These are phyloP conservation scores for Cladophialophora bantiana DNA, from an alignment of 2,329 filamentous ascomycete species.

Conservation along the genomic window DNA sequence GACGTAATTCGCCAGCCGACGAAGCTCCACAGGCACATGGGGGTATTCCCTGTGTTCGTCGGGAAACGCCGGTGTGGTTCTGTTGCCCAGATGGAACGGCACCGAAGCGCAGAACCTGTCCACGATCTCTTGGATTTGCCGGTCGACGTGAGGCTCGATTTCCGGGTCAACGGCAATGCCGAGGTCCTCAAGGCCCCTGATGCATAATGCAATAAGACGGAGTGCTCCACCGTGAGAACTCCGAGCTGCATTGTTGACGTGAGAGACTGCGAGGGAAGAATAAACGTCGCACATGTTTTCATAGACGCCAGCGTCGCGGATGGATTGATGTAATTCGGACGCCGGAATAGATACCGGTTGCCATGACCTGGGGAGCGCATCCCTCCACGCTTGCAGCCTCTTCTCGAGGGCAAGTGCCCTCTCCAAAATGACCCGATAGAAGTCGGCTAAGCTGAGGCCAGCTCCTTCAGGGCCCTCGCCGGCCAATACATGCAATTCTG, in stretches of 20 bases:
- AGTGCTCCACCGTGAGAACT: slow-evolving; percentile 27
- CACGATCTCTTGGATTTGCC: slow-evolving; percentile 36
- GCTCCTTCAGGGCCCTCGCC: slow-evolving; percentile 13
- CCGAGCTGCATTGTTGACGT: slow-evolving; percentile 31
- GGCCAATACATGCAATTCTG: slow-evolving; percentile 24
- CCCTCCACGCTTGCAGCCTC: slow-evolving; percentile 28
- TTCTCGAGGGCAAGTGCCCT: slow-evolving; percentile 22
- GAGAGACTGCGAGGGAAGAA: slow-evolving; percentile 32
- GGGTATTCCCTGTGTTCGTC: slow-evolving; percentile 33
- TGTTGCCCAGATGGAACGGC: slow-evolving; percentile 41
- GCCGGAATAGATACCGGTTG: slow-evolving; percentile 24
- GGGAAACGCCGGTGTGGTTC: slow-evolving; percentile 31
- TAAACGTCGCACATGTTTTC: slow-evolving; percentile 35
- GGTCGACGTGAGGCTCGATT: slow-evolving; percentile 19
- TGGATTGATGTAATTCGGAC: slow-evolving; percentile 33
- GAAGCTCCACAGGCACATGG: slow-evolving; percentile 27
- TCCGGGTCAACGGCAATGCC: slow-evolving; percentile 20
- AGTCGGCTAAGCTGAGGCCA: slow-evolving; percentile 19
- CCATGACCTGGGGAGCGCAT: slow-evolving; percentile 32
- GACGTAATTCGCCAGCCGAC: slow-evolving; percentile 31
- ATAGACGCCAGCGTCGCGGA: slow-evolving; percentile 33
- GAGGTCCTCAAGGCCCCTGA: slow-evolving; percentile 17
- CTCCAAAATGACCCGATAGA: slow-evolving; percentile 23
- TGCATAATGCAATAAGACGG: slow-evolving; percentile 27
- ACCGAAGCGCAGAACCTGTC: slow-evolving; percentile 41